These are phyloP conservation scores for Ascochyta pisi DNA, from an alignment of 2,329 filamentous ascomycete genomes.

Conservation along the genomic window DNA sequence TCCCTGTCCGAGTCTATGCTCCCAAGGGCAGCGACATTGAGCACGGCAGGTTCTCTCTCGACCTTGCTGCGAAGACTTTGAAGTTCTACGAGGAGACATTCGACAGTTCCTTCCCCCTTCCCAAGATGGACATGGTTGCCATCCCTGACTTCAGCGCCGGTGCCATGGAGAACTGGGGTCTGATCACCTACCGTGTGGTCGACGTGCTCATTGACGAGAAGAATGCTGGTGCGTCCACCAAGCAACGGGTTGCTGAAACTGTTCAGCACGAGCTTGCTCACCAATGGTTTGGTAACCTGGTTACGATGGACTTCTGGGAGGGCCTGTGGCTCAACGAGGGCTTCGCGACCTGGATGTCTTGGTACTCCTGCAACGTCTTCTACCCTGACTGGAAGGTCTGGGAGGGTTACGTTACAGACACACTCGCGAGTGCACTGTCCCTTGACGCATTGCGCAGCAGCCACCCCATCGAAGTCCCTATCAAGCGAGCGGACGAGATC, in stretches of 20 bases:
- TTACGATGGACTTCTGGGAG: constrained; percentile 99
- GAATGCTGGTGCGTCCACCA: constrained; percentile 84
- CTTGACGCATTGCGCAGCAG: constrained; percentile 92
- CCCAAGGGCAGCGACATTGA: constrained; percentile 89
- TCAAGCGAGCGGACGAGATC: constrained; percentile 93
- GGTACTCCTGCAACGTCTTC: constrained; percentile 93
- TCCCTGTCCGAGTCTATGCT: constrained; percentile 92
- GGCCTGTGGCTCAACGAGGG: constrained; percentile 95
- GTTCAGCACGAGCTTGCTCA: constrained; percentile 97
- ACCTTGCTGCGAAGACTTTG: constrained; percentile 86
- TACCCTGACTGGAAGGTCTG: constrained; percentile 99
- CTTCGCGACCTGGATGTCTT: constrained; percentile 90
- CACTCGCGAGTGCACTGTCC: constrained; percentile 83
- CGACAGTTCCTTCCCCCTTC: constrained; percentile 82
- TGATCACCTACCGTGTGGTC: constrained; percentile 93
- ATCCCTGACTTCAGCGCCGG: constrained; percentile 95
- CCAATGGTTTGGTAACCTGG: constrained; percentile 97
- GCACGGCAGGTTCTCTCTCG: constrained; percentile 87
- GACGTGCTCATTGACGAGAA: constrained; percentile 92
- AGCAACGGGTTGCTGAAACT: constrained; percentile 91
- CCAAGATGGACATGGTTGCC: constrained; percentile 96
- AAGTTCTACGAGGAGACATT: constrained; percentile 97
- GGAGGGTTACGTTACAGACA: constrained; percentile 94
- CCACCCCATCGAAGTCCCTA: constrained; percentile 94
- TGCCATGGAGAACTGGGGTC: constrained; percentile 98